Evolutionary conservation across 2,329 filamentous ascomycete species (phyloP), one percentile per base, ranked within the genome.

Genomic region (Dryadomyces quercivorus): DNA sequence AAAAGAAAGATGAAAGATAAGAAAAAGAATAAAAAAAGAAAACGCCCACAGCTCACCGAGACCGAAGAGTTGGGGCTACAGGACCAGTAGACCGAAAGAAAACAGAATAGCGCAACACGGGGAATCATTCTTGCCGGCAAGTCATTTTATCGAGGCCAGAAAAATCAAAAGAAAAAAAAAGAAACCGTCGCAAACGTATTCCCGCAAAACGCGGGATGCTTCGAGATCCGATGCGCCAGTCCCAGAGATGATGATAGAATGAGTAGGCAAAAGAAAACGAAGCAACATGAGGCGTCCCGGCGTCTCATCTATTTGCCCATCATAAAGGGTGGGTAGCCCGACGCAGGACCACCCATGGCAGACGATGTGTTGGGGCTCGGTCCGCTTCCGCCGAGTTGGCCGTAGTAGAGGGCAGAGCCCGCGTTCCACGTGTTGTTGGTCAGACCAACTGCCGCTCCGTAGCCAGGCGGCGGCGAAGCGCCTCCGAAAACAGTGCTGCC

Each of bases 261-360:
- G 36, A 40, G 36, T 16, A 40, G 36, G 36, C 36, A 40, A 43
- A 53, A 53, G 18, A 12, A 53, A 50, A 50, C 2, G 8, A 50
- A 20, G 16, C 38, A 12, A 18, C 20, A 44, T 44, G 18, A 20
- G 42, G 42, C 16, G 42, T 20, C 8, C 42, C 42, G 6, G 42
- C 42, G 42, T 5, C 20, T 44, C 22, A 55, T 31, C 26, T 31
- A 31, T 8, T 42, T 51, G 42, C 62, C 63, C 61, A 64, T 62
- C 64, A 65, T 66, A 43, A 61, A 62, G 0, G 62, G 52, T 9
- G 63, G 61, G 34, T 59, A 65, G 9, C 55, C 57, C 21, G 57
- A 55, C 0, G 56, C 55, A 31, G 60, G 57, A 8, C 58, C 51
- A 3, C 50, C 18, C 18, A 26, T 51, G 20, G 31, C 16, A 3